Base-by-base conservation (phyloP, 768 basidiomycete species). In the Boletus vinaceobasis region DNA sequence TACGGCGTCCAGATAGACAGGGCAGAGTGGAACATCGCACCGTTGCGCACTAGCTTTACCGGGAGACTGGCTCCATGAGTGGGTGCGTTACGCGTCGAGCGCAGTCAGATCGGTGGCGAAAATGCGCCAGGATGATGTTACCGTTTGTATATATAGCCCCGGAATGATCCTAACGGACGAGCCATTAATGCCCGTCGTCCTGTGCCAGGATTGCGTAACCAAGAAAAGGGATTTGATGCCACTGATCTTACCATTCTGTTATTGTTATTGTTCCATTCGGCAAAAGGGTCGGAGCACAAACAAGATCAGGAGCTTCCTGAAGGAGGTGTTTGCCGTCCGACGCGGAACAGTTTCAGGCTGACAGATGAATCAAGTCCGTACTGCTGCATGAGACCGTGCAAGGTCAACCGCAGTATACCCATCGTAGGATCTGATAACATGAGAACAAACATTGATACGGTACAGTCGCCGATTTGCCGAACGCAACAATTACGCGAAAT, bases 401-500 rank as follows among this genome's bases (percentile, higher is more conserved):
- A 49, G 26, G 8, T 44, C 9, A 27, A 7, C 13, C 9, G 1
- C 43, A 7, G 43, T 27, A 11, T 17, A 23, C 37, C n/a, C 37
- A 10, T 4, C 2, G n/a, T 11, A 29, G 29, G 13, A 52, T 36
- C 46, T 45, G 36, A 7, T 13, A 49, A 31, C 19, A 10, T 29
- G 23, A 51, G 31, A 44, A 48, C 31, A 40, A 19, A 32, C 11
- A 17, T 29, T 13, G 23, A 33, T 13, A 42, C 7, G 10, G 36
- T 21, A 43, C 27, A 48, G 19, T 29, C n/a, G 11, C n/a, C 39
- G 23, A 50, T 56, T 45, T 52, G 48, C 33, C 37, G 9, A 39
- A 47, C 23, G 23, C 38, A 43, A 53, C 13, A n/a, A 50, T 50
- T 32, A 64, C 40, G 51, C 17, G 43, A 74, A 74, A 48, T 74